These are phyloP conservation scores for Medicago truncatula DNA, from an alignment of 306 rosid genomes.

Conservation along the genomic window MtrunA17r5.0-ANR NC_053045.1:62335501-62336000, in stretches of 20 bases:
- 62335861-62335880: conserved; percentile 81
- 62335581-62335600: conserved; percentile 67
- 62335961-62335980: not conserved
- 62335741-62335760: conserved; percentile 87
- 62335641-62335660: not conserved
- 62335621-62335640: conserved; percentile 56
- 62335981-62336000: not conserved
- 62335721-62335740: conserved; percentile 83
- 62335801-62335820: conserved; percentile 81
- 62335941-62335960: not conserved
- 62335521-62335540: not conserved
- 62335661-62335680: not conserved
- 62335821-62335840: conserved; percentile 78
- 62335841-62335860: conserved; percentile 73
- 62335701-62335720: conserved; percentile 43
- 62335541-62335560: conserved; percentile 42
- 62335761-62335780: conserved; percentile 92
- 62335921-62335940: conserved; percentile 92
- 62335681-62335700: not conserved
- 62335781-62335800: conserved; percentile 88
- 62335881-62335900: conserved; percentile 82
- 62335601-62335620: conserved; percentile 55
- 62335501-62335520: not conserved
- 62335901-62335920: conserved; percentile 79
- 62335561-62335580: conserved; percentile 74